Evolutionary conservation across 257 asterid genomes (phyloP).

Genomic region (Solanum phureja): DNA sequence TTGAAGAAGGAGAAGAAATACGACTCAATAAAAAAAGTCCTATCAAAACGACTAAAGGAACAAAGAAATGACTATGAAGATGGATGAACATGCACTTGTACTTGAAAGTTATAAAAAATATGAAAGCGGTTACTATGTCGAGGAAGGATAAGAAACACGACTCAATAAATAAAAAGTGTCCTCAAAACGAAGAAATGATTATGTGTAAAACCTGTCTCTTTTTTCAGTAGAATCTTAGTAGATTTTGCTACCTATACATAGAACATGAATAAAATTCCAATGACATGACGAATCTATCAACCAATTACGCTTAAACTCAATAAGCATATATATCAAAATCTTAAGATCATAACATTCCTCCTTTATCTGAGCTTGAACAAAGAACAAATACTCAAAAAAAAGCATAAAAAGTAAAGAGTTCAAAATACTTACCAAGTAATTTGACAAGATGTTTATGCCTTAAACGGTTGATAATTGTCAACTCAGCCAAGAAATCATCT

Average conservation of each 20-base stretch:
- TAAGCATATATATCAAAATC: no score
- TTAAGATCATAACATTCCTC: background rate
- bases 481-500: constrained; percentile 85
- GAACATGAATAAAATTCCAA: no score
- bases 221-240: fast-evolving
- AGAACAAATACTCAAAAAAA: background rate
- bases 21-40: background rate
- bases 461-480: constrained; percentile 76
- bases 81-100: no score
- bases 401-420: background rate
- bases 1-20: background rate
- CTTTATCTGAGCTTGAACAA: background rate
- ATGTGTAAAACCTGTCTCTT: no score
- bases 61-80: background rate
- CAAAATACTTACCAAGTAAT: constrained; percentile 46
- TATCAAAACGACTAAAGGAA: background rate
- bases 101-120: no score
- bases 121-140: no score
- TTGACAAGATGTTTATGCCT: constrained; percentile 80
- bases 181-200: background rate
- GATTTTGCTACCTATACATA: no score
- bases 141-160: no score
- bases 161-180: background rate
- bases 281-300: no score
- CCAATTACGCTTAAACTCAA: no score